Evolutionary conservation across 768 basidiomycete species (phyloP).

Genomic region (Hypsizygus marmoreus): DNA sequence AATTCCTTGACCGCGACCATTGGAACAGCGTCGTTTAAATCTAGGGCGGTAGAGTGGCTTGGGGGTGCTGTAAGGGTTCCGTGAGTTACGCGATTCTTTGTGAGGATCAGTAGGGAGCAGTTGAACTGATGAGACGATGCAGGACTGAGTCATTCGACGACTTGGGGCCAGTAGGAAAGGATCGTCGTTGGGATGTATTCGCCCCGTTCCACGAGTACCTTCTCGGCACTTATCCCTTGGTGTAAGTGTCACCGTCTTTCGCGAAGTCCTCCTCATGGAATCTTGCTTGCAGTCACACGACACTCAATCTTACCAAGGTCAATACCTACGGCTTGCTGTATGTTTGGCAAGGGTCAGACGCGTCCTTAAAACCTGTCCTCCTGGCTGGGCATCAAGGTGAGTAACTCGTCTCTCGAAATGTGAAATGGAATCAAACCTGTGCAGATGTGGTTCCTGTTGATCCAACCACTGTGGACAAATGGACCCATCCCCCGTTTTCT

Average conservation of each 20-base stretch:
- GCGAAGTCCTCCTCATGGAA: neutral
- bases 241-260: constrained; percentile 40
- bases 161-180: constrained; percentile 47
- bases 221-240: constrained; percentile 53
- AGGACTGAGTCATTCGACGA: constrained; percentile 59
- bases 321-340: constrained; percentile 79
- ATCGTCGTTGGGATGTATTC: constrained; percentile 59
- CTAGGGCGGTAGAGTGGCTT: constrained; percentile 45
- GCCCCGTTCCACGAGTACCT: constrained; percentile 58
- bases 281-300: constrained; percentile 46
- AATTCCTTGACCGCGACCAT: constrained; percentile 30
- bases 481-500: constrained; percentile 61
- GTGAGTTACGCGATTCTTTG: constrained; percentile 26
- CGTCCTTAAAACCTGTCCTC: constrained; percentile 66
- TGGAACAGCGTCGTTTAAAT: constrained; percentile 38
- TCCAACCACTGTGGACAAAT: constrained; percentile 46
- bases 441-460: constrained; percentile 67
- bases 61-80: constrained; percentile 49
- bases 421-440: neutral
- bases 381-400: constrained; percentile 69
- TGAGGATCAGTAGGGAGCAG: too few relatives aligned
- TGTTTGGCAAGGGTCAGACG: constrained; percentile 68
- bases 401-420: neutral
- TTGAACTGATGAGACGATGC: too few relatives aligned
- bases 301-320: constrained; percentile 63